These are phyloP conservation scores for Podila epigama DNA, from an alignment of 192 early-diverging fungal species.

Conservation along the genomic window DNA sequence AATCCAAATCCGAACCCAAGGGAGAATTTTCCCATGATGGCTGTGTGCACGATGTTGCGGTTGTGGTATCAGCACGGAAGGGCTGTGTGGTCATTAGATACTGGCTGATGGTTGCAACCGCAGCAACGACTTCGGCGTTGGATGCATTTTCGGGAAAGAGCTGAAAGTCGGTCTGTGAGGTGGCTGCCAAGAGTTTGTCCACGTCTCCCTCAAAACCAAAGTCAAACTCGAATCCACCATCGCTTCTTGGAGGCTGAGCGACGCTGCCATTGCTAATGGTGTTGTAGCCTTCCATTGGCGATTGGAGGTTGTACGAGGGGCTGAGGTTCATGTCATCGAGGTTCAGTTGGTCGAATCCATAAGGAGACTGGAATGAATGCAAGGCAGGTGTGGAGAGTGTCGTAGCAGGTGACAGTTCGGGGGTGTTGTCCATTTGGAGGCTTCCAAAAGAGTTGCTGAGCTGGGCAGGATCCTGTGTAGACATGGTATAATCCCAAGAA, in stretches of 20 bases:
- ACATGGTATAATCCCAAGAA: conserved; percentile 15
- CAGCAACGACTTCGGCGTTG: background rate
- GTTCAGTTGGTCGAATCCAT: conserved; percentile 16
- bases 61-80: background rate
- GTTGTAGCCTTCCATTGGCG: conserved; percentile 16
- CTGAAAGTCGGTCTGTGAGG: conserved; percentile 22
- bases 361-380: conserved; percentile 6
- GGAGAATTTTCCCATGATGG: conserved; percentile 14
- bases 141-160: conserved; percentile 19
- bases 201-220: background rate
- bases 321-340: conserved; percentile 33
- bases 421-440: conserved; percentile 15
- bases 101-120: conserved; percentile 21
- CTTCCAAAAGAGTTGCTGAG: background rate
- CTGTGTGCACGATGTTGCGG: too few relatives aligned
- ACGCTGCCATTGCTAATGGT: conserved; percentile 32
- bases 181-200: background rate
- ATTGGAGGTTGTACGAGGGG: conserved; percentile 13
- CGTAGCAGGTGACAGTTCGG: conserved; percentile 40
- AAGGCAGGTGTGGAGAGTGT: conserved; percentile 25
- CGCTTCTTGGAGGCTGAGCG: too few relatives aligned
- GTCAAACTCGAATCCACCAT: conserved; percentile 30
- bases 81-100: conserved; percentile 21
- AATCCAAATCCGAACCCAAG: conserved; percentile 21
- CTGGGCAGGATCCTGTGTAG: conserved; percentile 9